Conservation (phyloP, 2,329 filamentous ascomycete genomes). For the Colletotrichum phormii region DNA sequence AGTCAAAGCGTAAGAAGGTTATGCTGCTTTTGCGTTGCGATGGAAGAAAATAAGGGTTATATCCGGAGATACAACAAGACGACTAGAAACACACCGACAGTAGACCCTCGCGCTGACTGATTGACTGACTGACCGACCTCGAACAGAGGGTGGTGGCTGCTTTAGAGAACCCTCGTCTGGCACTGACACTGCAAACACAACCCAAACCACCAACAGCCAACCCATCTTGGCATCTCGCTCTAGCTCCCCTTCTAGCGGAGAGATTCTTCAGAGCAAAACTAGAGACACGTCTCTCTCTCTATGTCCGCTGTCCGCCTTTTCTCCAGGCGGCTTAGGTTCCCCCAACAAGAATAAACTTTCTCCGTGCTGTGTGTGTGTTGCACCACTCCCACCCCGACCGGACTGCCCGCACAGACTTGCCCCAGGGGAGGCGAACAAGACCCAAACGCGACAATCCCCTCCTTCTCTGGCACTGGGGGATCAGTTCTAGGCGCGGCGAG, state of each 20-base stretch:
- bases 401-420: constrained; percentile 7
- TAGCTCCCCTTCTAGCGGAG: not conserved
- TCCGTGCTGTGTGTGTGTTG: not conserved
- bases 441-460: not conserved
- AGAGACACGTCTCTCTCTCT: not conserved
- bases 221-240: not conserved
- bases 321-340: constrained; percentile 13
- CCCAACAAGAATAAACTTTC: constrained; percentile 33
- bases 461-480: not conserved
- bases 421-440: not conserved
- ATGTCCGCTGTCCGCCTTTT: not conserved
- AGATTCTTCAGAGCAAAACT: not conserved
- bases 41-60: not conserved
- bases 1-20: not conserved
- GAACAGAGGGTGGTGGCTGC: not conserved
- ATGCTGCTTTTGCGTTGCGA: not conserved
- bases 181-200: not conserved
- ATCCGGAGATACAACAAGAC: not conserved
- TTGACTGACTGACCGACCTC: not conserved
- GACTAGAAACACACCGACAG: not conserved
- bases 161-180: not conserved
- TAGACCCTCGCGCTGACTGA: not conserved
- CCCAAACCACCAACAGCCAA: not conserved
- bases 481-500: not conserved
- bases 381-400: not conserved